Conservation (phyloP, 192 early-diverging fungal genomes). For the Coemansia furcata region DNA sequence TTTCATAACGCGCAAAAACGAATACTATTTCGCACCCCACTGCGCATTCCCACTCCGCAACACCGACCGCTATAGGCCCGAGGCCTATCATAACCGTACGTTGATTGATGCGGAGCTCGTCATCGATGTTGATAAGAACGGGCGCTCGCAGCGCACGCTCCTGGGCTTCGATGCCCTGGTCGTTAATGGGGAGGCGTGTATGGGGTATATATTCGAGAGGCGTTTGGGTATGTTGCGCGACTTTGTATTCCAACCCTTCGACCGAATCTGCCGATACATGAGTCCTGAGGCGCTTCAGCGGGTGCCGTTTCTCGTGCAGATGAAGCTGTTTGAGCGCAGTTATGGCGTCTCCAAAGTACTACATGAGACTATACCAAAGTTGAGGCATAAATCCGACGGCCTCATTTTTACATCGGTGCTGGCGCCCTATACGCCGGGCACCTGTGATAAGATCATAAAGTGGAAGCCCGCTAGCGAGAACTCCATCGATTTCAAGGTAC, state of each 20-base stretch:
- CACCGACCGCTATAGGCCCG: conserved; percentile 11
- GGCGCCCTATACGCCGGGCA: conserved; percentile 65
- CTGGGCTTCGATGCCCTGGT: conserved; percentile 76
- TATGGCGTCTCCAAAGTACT: conserved; percentile 63
- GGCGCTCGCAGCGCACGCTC: conserved; percentile 46
- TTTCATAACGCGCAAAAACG: conserved; percentile 70
- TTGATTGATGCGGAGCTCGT: conserved; percentile 94
- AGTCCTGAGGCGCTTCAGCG: neutral
- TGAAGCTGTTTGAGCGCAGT: conserved; percentile 68
- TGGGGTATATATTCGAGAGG: conserved; percentile 57
- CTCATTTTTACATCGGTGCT: conserved; percentile 69
- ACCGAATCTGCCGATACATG: neutral
- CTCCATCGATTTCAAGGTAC: conserved; percentile 72
- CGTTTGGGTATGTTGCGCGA: conserved; percentile 69
- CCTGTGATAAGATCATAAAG: conserved; percentile 68
- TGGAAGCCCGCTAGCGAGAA: conserved; percentile 86
- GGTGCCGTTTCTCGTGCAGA: conserved; percentile 38
- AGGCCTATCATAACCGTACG: conserved; percentile 63
- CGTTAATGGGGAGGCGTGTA: conserved; percentile 56
- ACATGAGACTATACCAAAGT: conserved; percentile 55
- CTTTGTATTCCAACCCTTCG: conserved; percentile 63
- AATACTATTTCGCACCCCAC: conserved; percentile 64
- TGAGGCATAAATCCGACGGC: conserved; percentile 71
- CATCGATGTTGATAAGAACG: conserved; percentile 64
- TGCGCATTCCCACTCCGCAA: conserved; percentile 59